Conservation (phyloP, 257 asterid genomes). For the Plectranthus barbatus region DNA sequence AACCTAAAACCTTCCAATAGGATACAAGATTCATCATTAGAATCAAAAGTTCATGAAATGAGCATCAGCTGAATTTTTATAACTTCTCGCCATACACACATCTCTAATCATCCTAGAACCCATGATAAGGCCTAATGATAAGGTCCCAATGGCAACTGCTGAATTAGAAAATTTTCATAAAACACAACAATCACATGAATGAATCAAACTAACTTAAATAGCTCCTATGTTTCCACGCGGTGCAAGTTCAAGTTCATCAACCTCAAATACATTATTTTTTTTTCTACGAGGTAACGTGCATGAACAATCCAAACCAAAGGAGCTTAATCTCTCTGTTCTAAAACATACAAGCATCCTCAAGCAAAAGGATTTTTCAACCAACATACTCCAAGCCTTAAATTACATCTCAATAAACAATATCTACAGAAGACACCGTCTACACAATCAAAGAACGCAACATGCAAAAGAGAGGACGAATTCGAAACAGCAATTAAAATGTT, state of each 20-base stretch:
- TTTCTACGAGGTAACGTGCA: neutral
- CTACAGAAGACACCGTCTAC: neutral
- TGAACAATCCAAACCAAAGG: neutral
- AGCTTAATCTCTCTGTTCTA: neutral
- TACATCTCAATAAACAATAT: neutral
- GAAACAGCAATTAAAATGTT: neutral
- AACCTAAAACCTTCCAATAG: neutral
- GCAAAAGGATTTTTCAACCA: neutral
- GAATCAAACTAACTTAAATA: neutral
- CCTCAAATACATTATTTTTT: neutral
- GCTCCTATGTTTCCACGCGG: neutral
- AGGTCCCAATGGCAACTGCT: neutral
- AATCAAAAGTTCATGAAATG: neutral
- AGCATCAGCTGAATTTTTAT: neutral
- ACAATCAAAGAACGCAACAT: slow-evolving; percentile 3
- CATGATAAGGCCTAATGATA: neutral
- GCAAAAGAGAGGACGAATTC: neutral
- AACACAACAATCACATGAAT: neutral
- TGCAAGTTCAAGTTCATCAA: slow-evolving; percentile 1
- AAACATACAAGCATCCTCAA: neutral
- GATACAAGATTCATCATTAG: neutral
- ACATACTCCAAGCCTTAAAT: neutral
- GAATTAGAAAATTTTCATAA: neutral
- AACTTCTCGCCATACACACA: neutral
- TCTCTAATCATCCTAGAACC: neutral